Percentiles rank a stretch among this genome's conserved stretches.
Conservation (phyloP, 2,329 filamentous ascomycete species). For the Aspergillus niger region DNA sequence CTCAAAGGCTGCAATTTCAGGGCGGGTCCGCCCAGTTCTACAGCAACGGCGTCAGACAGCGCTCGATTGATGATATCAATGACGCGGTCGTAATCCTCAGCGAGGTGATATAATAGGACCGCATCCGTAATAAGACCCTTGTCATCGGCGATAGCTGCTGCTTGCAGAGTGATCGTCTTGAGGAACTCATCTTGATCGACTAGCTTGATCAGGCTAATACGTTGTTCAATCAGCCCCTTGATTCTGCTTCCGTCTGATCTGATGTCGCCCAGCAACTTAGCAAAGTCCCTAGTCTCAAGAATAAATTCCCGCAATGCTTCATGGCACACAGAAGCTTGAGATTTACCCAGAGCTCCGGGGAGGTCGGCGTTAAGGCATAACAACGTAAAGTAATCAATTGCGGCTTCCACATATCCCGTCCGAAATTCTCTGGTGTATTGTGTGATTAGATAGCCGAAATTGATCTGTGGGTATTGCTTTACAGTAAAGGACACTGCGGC, state of each 20-base stretch:
- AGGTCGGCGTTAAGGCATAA: slow-evolving; percentile 91
- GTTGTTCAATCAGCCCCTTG: slow-evolving; percentile 82
- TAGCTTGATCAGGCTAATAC: slow-evolving; percentile 77
- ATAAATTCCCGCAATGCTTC: slow-evolving; percentile 91
- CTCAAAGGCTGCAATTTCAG: slow-evolving; percentile 78
- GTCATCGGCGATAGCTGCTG: slow-evolving; percentile 89
- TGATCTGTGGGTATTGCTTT: slow-evolving; percentile 71
- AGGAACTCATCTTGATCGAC: slow-evolving; percentile 81
- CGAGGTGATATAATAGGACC: slow-evolving; percentile 89
- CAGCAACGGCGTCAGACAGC: slow-evolving; percentile 82
- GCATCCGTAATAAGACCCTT: slow-evolving; percentile 92
- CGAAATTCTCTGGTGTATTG: slow-evolving; percentile 97
- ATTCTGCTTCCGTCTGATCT: slow-evolving; percentile 81
- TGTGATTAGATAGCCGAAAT: slow-evolving; percentile 90
- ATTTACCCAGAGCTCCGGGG: slow-evolving; percentile 69
- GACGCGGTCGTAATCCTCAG: slow-evolving; percentile 94
- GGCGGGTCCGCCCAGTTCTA: slow-evolving; percentile 80
- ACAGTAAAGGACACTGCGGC: slow-evolving; percentile 56
- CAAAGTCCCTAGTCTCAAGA: slow-evolving; percentile 95
- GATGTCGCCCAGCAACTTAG: slow-evolving; percentile 89
- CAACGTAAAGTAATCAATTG: slow-evolving; percentile 88
- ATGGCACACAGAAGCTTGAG: slow-evolving; percentile 81
- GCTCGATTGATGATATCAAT: slow-evolving; percentile 85
- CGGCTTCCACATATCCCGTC: slow-evolving; percentile 81
- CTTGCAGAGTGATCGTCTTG: slow-evolving; percentile 87